Conservation (phyloP, 2,329 filamentous ascomycete genomes). For the Neofusicoccum sp. region DNA sequence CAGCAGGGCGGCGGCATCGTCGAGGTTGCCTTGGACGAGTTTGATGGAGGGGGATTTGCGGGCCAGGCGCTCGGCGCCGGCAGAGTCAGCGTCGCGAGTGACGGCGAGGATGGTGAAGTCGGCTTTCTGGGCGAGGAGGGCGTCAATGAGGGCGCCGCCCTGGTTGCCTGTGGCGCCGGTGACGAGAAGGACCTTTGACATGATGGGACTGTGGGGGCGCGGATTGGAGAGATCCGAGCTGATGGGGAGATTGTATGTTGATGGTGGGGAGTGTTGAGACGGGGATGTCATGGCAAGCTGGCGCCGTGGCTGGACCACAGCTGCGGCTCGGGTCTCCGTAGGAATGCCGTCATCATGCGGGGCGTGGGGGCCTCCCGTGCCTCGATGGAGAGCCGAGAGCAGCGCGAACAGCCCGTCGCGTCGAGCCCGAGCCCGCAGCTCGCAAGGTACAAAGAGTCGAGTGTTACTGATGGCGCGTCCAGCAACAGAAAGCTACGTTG, state of each 20-base stretch:
- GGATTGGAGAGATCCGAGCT: not conserved
- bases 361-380: not conserved
- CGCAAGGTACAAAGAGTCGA: not conserved
- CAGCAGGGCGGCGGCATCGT: conserved; percentile 53
- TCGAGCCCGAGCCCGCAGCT: not conserved
- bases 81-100: conserved; percentile 56
- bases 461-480: not conserved
- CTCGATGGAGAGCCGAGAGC: not conserved
- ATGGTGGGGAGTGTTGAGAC: too few species aligned
- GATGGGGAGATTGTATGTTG: conserved; percentile 2
- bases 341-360: not conserved
- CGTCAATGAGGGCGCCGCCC: conserved; percentile 44
- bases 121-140: conserved; percentile 36
- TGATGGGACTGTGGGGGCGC: conserved; percentile 18
- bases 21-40: conserved; percentile 58
- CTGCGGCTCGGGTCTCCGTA: conserved; percentile 9
- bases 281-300: too few species aligned
- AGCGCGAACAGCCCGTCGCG: not conserved
- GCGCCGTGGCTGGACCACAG: not conserved
- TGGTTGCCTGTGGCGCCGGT: conserved; percentile 49
- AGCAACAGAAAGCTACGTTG: not conserved
- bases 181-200: conserved; percentile 42
- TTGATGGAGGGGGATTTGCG: conserved; percentile 49
- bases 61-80: conserved; percentile 50
- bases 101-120: conserved; percentile 57